Base-by-base conservation (phyloP, 371 early-diverging fungal genomes). In the Phascolomyces articulosus region DNA sequence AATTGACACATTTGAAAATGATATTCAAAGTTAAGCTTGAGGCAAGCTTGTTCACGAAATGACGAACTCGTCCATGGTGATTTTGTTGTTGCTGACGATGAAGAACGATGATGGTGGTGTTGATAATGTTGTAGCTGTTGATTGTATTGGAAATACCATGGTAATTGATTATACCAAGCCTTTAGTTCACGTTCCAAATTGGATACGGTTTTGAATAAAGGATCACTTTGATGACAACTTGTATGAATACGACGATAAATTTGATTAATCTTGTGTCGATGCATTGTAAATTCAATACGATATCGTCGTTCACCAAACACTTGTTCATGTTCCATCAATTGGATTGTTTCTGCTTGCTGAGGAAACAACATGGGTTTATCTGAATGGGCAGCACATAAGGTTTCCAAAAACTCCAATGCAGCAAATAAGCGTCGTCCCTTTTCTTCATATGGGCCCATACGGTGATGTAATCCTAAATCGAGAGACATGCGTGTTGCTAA, bases 1-100 rank as follows among this genome's bases (percentile, higher is more conserved):
- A 83, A 60, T 40, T 83, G 83, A 21, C 78, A 78, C 21, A 80
- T 57, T 55, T 77, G 78, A 38, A 80, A 83, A 47, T 83, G 69
- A 51, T 83, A 83, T 54, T 83, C 83, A 64, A 73, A 78, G 51
- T 78, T 78, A 21, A 83, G 66, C 54, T 83, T 83, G 20, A 83
- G 63, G 58, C 83, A 83, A 0, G 75, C 78, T 60, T 83, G 80
- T 31, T 83, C 83, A 27, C 73, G 67, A 49, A 83, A 83, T 10
- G 77, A 76, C 0, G 63, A 28, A 0, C 71, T 67, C 13, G 62
- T 49, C 80, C 80, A 83, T n/a, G 44, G 34, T 2, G 34, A 34
- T 2, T 6, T 9, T 34, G 2, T 34, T 11, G 6, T 11, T 9
- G 1, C 11, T 34, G 34, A 9, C 34, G 34, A 9, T 34, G 34